Percentiles rank a stretch among this genome's conserved stretches.
phyloP scores from a whole-genome alignment of 225 moss, liverwort and hornwort genomes.

The Ulota crispa region DNA sequence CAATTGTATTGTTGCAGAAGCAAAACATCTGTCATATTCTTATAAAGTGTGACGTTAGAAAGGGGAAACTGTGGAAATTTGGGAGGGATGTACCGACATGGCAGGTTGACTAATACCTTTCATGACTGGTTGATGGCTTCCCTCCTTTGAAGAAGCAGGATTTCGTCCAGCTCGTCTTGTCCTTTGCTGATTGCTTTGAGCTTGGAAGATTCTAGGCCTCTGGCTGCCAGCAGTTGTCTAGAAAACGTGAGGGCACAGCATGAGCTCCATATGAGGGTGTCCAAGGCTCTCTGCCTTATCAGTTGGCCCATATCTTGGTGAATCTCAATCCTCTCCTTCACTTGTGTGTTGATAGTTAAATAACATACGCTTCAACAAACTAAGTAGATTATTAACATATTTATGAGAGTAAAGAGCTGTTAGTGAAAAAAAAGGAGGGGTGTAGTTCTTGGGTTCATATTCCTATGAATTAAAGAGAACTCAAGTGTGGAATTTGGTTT shows the following conservation, averaged over 20 bases:
- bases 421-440: neutral
- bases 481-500: neutral
- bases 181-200: neutral
- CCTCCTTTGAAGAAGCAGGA: neutral
- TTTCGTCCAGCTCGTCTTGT: neutral
- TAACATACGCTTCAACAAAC: neutral
- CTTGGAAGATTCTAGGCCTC: neutral
- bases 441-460: neutral
- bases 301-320: neutral
- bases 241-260: slow-evolving; percentile 12
- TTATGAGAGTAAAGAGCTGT: neutral
- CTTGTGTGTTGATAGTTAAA: neutral
- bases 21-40: neutral
- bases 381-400: neutral
- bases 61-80: neutral
- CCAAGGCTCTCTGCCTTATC: neutral
- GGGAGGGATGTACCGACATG: neutral
- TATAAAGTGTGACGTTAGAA: too few species aligned
- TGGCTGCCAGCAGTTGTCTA: neutral
- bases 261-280: slow-evolving; percentile 22
- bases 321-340: slow-evolving; percentile 3
- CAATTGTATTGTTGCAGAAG: neutral
- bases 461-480: too few species aligned
- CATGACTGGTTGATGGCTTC: neutral
- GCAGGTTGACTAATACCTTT: neutral